Percentiles rank a stretch among this genome's conserved stretches.
Evolutionary conservation across 2,329 filamentous ascomycete species (phyloP).

Genomic region (Diplodia sapinea): DNA sequence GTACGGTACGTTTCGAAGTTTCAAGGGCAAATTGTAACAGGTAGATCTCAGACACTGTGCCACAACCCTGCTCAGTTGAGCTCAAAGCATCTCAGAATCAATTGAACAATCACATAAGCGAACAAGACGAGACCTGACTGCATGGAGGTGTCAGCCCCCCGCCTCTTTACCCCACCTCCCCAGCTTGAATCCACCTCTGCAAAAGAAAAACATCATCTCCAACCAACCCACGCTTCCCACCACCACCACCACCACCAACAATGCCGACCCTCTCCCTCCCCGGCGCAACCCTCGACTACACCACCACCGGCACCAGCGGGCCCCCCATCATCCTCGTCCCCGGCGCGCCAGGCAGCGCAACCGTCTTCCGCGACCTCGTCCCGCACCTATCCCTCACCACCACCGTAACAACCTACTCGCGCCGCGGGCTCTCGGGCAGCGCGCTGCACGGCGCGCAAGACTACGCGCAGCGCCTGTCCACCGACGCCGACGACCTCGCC

Average conservation of each 20-base stretch:
- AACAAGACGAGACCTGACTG: too few species aligned
- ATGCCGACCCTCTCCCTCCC: background rate
- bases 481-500: slow-evolving; percentile 14
- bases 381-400: background rate
- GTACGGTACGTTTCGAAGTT: too few species aligned
- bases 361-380: background rate
- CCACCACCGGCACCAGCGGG: background rate
- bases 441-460: background rate
- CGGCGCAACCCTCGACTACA: slow-evolving; percentile 1
- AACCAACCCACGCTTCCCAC: too few species aligned
- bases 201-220: background rate
- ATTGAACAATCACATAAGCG: too few species aligned
- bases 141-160: too few species aligned
- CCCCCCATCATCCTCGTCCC: slow-evolving; percentile 13
- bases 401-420: slow-evolving; percentile 3
- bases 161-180: too few species aligned
- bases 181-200: background rate
- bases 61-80: too few species aligned
- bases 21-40: too few species aligned
- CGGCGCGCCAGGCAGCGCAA: background rate
- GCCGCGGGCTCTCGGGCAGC: background rate
- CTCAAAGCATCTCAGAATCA: too few species aligned
- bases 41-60: too few species aligned
- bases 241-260: background rate
- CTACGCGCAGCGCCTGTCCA: background rate